A percentile compares a stretch with the other conserved stretches of the same genome.
These are phyloP conservation scores for Caloboletus firmus DNA, from an alignment of 1,284 basidiomycete species.

Conservation along the genomic window DNA sequence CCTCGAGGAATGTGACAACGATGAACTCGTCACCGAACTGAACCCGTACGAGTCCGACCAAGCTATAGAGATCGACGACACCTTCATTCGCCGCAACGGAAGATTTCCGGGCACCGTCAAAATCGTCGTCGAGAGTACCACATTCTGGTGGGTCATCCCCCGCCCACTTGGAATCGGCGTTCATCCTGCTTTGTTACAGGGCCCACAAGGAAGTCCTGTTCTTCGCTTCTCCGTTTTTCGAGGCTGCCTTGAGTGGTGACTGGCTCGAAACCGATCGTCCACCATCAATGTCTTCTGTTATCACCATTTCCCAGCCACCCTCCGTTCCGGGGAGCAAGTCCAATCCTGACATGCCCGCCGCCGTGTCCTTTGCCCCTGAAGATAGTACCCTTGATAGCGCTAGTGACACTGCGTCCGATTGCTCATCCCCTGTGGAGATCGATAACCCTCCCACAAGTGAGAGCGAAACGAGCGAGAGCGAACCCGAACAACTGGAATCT, in stretches of 20 bases:
- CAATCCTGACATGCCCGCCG: conserved; percentile 43
- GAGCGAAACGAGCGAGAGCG: conserved; percentile 39
- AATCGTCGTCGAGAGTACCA: conserved; percentile 80
- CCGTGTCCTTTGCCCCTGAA: conserved; percentile 58
- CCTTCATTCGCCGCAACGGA: conserved; percentile 59
- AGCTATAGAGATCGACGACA: conserved; percentile 72
- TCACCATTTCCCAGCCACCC: conserved; percentile 76
- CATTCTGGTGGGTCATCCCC: conserved; percentile 65
- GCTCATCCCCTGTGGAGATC: conserved; percentile 39
- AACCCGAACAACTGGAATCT: conserved; percentile 36
- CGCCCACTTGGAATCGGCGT: background rate
- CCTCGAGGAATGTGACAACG: conserved; percentile 68
- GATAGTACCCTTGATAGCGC: conserved; percentile 43
- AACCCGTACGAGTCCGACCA: conserved; percentile 64
- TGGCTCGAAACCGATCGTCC: conserved; percentile 77
- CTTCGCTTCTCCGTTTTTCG: conserved; percentile 85
- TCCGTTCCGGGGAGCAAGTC: conserved; percentile 49
- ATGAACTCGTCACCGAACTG: conserved; percentile 65
- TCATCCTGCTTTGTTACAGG: conserved; percentile 43
- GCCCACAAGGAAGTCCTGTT: conserved; percentile 82
- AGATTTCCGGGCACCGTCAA: conserved; percentile 78
- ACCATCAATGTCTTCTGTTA: conserved; percentile 73
- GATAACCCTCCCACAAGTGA: conserved; percentile 26
- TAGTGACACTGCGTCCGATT: conserved; percentile 33
- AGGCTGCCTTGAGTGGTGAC: conserved; percentile 76